phyloP scores from a whole-genome alignment of 768 basidiomycete species.

The Leccinum sublutescens region DNA sequence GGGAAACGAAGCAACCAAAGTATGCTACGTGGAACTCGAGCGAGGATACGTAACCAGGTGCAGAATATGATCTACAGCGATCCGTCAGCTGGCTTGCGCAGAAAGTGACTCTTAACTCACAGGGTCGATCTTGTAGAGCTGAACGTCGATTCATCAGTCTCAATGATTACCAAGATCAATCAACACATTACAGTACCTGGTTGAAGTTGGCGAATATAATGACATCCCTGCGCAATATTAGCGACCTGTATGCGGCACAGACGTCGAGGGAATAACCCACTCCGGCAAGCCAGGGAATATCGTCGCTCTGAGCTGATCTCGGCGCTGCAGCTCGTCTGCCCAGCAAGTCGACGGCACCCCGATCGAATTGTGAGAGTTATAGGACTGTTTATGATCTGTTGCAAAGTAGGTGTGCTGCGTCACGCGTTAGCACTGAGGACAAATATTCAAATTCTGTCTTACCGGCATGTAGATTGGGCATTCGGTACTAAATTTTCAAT shows the following conservation, averaged over 20 bases:
- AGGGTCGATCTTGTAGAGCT: constrained; percentile 50
- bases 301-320: constrained; percentile 35
- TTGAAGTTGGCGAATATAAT: constrained; percentile 55
- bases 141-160: constrained; percentile 7
- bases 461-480: constrained; percentile 49
- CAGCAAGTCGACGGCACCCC: constrained; percentile 30
- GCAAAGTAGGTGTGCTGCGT: constrained; percentile 47
- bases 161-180: not conserved
- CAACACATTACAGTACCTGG: constrained; percentile 35
- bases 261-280: constrained; percentile 25
- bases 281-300: constrained; percentile 45
- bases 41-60: constrained; percentile 49
- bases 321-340: constrained; percentile 39
- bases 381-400: constrained; percentile 50
- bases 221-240: constrained; percentile 31
- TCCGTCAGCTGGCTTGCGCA: constrained; percentile 3
- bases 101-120: constrained; percentile 18
- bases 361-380: constrained; percentile 19
- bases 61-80: constrained; percentile 39
- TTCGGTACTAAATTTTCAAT: constrained; percentile 34
- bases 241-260: not conserved
- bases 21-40: constrained; percentile 43
- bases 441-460: constrained; percentile 6
- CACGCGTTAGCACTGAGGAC: constrained; percentile 1
- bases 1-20: constrained; percentile 56